Evolutionary conservation across 2,329 filamentous ascomycete species (phyloP), one percentile per base, ranked within the genome.

Genomic region (Arthrobotrys sinensis): DNA sequence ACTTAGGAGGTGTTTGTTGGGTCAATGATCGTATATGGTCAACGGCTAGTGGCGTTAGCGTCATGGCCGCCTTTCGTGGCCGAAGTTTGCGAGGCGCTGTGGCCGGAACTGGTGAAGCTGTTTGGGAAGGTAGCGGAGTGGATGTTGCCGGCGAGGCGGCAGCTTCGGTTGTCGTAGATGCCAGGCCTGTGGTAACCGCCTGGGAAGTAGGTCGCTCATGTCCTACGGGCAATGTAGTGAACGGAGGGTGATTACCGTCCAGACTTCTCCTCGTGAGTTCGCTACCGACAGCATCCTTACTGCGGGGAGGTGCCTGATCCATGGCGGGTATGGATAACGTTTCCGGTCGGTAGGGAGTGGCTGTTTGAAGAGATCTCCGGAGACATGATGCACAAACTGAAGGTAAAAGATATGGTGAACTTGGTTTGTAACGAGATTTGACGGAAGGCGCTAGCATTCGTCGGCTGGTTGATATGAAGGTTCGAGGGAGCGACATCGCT

Each of bases 41-140:
- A 1, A 97, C 91, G 0, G 96, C 96, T 0, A 90, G 86, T 0
- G 92, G 89, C 0, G 94, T 94, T 24, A 99, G 88, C 81, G 90
- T 93, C 87, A 99, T 95, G 1, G 95, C 93, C 0, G 96, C 94
- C 86, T 98, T 98, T 72, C 94, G 90, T 11, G 95, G 89, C 43
- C 91, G 89, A 36, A 97, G 87, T 83, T 91, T 94, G 2, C 73
- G 75, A 8, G 68, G 70, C 34, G 66, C 62, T 5, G 67, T 48
- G 6, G 63, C 12, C 6, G 76, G 34, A 21, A 16, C 38, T 3
- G 45, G 16, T 1, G 60, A 24, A 6, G 68, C 3, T 19, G 38
- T 32, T 24, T 55, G 55, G n/a, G 69, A n/a, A 4, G 46, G 50
- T n/a, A 68, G 21, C 19, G 57, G n/a, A 8, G 64, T 19, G 12